These are phyloP conservation scores for Protomyces arabidopsidicola DNA, from an alignment of 1,139 yeast genomes.

Conservation along the genomic window DNA sequence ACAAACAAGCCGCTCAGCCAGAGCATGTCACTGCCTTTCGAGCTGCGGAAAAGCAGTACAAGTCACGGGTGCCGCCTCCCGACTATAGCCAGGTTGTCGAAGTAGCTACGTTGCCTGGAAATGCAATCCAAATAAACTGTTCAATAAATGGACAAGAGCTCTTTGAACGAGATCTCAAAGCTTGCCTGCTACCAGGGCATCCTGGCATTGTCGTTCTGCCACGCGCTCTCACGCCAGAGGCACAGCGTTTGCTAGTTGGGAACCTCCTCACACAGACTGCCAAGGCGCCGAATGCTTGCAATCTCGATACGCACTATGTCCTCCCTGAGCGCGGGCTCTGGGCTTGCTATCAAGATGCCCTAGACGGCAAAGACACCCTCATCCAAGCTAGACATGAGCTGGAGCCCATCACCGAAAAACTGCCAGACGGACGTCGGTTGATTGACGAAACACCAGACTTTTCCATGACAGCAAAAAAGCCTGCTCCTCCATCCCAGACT, in stretches of 20 bases:
- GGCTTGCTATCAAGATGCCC: not conserved
- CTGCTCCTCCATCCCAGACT: not conserved
- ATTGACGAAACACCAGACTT: not conserved
- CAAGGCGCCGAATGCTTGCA: constrained; percentile 6
- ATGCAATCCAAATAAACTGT: not conserved
- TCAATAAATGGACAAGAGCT: not conserved
- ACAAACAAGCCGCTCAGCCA: not conserved
- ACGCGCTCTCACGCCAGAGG: not conserved
- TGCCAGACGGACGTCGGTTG: not conserved
- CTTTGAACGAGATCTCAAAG: not conserved
- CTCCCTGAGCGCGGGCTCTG: constrained; percentile 4
- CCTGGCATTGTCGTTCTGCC: constrained; percentile 17
- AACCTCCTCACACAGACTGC: constrained; percentile 8
- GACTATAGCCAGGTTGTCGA: constrained; percentile 12
- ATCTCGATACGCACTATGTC: constrained; percentile 14
- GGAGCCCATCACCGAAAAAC: not conserved
- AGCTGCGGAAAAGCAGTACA: constrained; percentile 9
- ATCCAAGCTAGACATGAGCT: not conserved
- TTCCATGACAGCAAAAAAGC: not conserved
- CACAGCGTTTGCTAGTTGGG: constrained; percentile 7
- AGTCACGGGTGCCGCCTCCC: constrained; percentile 12
- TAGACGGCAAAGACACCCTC: not conserved
- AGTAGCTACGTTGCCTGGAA: not conserved
- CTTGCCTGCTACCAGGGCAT: not conserved
- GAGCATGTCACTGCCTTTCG: not conserved